phyloP scores from a whole-genome alignment of 2,329 filamentous ascomycete species.

The Fusarium oligoseptatum region DNA sequence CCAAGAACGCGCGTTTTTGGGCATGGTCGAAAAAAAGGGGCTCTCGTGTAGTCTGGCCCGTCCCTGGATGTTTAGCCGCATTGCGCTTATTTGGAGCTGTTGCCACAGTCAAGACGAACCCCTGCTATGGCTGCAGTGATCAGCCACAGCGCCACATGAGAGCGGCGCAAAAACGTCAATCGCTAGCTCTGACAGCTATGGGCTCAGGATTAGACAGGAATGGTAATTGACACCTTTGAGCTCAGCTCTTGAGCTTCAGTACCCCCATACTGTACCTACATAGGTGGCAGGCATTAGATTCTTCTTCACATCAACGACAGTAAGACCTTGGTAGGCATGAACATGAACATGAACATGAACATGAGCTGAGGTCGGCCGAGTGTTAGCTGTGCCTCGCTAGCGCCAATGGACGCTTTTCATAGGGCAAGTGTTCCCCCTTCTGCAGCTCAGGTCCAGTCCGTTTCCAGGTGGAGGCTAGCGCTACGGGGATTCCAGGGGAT shows the following conservation, averaged over 20 bases:
- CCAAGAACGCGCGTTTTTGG: constrained; percentile 33
- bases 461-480: constrained; percentile 22
- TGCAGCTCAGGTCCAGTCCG: constrained; percentile 23
- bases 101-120: constrained; percentile 18
- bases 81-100: constrained; percentile 31
- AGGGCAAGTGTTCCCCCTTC: constrained; percentile 20
- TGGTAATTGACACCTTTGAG: neutral
- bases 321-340: constrained; percentile 16
- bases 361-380: constrained; percentile 30
- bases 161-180: neutral
- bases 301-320: neutral
- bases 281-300: neutral
- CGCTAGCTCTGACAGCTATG: neutral
- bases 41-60: constrained; percentile 7
- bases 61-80: constrained; percentile 20
- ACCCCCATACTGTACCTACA: neutral
- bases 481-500: constrained; percentile 38
- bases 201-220: neutral
- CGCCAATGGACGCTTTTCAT: constrained; percentile 24
- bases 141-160: constrained; percentile 4
- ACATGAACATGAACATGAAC: constrained; percentile 7
- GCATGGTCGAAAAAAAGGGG: constrained; percentile 36
- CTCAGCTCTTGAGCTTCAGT: neutral
- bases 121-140: constrained; percentile 22
- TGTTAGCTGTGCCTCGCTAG: constrained; percentile 21